Conservation (phyloP, 2,329 filamentous ascomycete species). For the Tolypocladium paradoxum region DNA sequence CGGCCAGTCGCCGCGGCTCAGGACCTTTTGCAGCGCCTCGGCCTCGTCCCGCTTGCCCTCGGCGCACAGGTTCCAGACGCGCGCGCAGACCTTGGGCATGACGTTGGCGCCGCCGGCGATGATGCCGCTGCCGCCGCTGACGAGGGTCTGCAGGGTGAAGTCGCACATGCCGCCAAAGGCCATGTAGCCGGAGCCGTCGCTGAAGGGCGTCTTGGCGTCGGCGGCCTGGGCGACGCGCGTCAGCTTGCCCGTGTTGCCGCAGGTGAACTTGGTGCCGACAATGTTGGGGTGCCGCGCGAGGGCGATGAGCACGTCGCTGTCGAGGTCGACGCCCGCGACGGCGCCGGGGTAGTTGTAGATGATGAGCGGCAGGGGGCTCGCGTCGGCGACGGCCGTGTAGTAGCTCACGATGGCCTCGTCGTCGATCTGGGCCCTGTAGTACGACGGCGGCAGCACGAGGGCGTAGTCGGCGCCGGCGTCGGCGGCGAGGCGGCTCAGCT, state of each 20-base stretch:
- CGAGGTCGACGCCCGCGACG: constrained; percentile 79
- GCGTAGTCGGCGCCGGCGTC: constrained; percentile 69
- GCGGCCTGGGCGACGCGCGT: constrained; percentile 68
- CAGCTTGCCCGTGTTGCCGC: constrained; percentile 81
- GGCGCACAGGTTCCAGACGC: constrained; percentile 65
- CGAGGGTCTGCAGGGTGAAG: constrained; percentile 73
- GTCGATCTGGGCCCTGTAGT: constrained; percentile 70
- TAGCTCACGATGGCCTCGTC: constrained; percentile 64
- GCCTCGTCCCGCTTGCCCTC: constrained; percentile 68
- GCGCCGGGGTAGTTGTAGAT: constrained; percentile 89
- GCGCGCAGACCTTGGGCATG: constrained; percentile 70
- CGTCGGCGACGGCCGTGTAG: constrained; percentile 65
- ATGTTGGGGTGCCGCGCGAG: constrained; percentile 76
- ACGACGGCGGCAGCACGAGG: constrained; percentile 69
- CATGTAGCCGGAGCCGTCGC: constrained; percentile 59
- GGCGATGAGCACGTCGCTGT: constrained; percentile 74
- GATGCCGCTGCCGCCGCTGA: constrained; percentile 70
- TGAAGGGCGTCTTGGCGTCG: constrained; percentile 55
- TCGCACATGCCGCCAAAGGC: constrained; percentile 82
- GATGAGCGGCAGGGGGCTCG: constrained; percentile 64
- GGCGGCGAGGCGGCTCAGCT: constrained; percentile 56
- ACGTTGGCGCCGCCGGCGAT: constrained; percentile 82
- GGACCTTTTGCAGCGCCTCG: constrained; percentile 61
- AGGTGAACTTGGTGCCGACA: constrained; percentile 84
- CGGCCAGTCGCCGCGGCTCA: constrained; percentile 72